Evolutionary conservation across 1,284 basidiomycete genomes (phyloP).

Genomic region (Golubevia sp.): DNA sequence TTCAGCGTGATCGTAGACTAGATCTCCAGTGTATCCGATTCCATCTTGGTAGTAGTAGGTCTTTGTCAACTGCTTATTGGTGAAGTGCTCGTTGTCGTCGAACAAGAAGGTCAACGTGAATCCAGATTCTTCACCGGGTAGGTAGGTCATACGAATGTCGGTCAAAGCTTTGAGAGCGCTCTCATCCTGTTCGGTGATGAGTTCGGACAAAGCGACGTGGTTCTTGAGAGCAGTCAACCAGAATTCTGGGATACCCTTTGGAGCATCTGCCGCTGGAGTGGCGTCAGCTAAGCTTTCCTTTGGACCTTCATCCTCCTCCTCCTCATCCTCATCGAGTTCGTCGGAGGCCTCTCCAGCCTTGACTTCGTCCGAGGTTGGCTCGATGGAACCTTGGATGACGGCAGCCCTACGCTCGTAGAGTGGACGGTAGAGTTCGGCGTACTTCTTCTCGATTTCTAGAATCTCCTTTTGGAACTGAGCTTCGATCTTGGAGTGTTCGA

Average conservation of each 20-base stretch:
- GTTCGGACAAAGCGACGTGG: constrained; percentile 80
- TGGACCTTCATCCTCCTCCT: constrained; percentile 63
- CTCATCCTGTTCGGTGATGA: constrained; percentile 92
- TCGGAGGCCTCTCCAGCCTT: constrained; percentile 73
- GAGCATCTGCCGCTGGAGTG: constrained; percentile 61
- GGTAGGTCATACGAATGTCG: constrained; percentile 72
- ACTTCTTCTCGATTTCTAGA: constrained; percentile 97
- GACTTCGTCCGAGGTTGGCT: constrained; percentile 81
- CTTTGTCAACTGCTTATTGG: constrained; percentile 82
- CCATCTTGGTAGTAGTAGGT: constrained; percentile 86
- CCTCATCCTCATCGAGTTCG: constrained; percentile 67
- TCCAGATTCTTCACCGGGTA: constrained; percentile 73
- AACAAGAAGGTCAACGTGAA: constrained; percentile 91
- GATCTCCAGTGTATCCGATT: constrained; percentile 80
- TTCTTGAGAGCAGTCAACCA: constrained; percentile 97
- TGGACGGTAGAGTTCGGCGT: constrained; percentile 80
- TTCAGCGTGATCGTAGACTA: constrained; percentile 89
- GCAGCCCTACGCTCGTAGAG: constrained; percentile 83
- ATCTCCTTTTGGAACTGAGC: constrained; percentile 96
- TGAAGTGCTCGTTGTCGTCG: constrained; percentile 80
- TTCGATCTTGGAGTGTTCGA: constrained; percentile 89
- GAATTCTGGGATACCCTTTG: constrained; percentile 85
- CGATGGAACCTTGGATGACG: constrained; percentile 78
- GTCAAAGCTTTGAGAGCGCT: constrained; percentile 71
- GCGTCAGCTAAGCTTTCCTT: constrained; percentile 63